Conservation (phyloP, 163 green algal species). For the Chloroidium sp. region DNA sequence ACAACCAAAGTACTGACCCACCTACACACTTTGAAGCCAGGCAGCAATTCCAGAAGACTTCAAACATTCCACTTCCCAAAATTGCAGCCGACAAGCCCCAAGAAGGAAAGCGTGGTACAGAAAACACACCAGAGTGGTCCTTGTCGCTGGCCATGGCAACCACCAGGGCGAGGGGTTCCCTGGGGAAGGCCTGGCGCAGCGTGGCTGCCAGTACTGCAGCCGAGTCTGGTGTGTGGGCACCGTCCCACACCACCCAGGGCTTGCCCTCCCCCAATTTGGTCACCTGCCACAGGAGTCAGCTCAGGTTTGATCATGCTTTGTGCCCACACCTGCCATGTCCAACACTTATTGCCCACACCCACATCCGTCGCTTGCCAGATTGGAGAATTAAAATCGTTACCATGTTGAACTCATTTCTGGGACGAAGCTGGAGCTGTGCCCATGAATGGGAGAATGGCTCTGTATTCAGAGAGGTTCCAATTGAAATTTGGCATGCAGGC, state of each 20-base stretch:
- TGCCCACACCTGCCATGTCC: too few species aligned
- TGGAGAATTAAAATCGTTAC: too few species aligned
- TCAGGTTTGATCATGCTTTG: too few species aligned
- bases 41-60: background rate
- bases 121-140: slow-evolving; percentile 31
- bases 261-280: background rate
- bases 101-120: background rate
- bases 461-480: too few species aligned
- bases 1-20: background rate
- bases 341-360: too few species aligned
- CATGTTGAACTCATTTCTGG: too few species aligned
- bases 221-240: slow-evolving; percentile 70
- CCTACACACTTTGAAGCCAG: background rate
- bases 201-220: slow-evolving; percentile 47
- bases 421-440: too few species aligned
- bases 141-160: slow-evolving; percentile 82
- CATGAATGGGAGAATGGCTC: too few species aligned
- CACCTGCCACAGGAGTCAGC: background rate
- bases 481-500: too few species aligned
- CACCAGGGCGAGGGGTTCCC: slow-evolving; percentile 53
- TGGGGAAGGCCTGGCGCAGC: slow-evolving; percentile 50
- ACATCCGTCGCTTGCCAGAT: too few species aligned
- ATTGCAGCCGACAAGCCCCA: background rate
- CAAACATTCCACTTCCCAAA: background rate
- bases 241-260: slow-evolving; percentile 65